These are phyloP conservation scores for Leucocoprinus leucothites DNA, from an alignment of 768 basidiomycete species.

Conservation along the genomic window DNA sequence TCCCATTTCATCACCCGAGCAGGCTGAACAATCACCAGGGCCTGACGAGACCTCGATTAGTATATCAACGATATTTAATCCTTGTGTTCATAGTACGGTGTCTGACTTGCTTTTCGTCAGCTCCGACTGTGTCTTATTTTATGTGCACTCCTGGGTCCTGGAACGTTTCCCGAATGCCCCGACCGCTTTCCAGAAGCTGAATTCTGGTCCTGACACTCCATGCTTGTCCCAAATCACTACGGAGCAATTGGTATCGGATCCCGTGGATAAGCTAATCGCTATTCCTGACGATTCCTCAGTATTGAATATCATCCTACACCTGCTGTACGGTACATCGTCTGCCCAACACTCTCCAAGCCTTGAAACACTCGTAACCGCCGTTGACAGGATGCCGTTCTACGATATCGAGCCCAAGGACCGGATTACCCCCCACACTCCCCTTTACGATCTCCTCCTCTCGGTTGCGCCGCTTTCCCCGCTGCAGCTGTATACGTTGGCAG, in stretches of 20 bases:
- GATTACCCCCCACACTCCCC: conserved; percentile 22
- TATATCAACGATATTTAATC: conserved; percentile 23
- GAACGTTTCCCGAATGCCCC: conserved; percentile 42
- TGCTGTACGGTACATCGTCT: conserved; percentile 47
- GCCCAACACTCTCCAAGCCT: conserved; percentile 49
- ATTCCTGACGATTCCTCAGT: conserved; percentile 40
- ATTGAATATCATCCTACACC: conserved; percentile 52
- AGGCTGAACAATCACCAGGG: too few relatives aligned
- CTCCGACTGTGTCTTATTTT: conserved; percentile 62
- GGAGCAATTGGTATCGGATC: conserved; percentile 34
- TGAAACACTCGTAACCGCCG: conserved; percentile 39
- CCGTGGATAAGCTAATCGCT: conserved; percentile 32
- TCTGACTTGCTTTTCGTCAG: conserved; percentile 39
- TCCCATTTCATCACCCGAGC: too few relatives aligned
- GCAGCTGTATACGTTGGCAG: conserved; percentile 36
- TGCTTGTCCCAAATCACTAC: too few relatives aligned
- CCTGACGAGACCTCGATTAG: too few relatives aligned
- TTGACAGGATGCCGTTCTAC: conserved; percentile 28
- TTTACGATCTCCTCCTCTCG: conserved; percentile 18
- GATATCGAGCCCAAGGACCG: conserved; percentile 17
- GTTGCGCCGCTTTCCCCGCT: conserved; percentile 29
- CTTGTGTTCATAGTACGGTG: conserved; percentile 12
- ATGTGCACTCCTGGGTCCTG: conserved; percentile 46
- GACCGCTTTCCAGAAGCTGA: background rate
- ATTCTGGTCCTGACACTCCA: background rate